A percentile compares a stretch with the other conserved stretches of the same genome.
phyloP scores from a whole-genome alignment of 1,284 basidiomycete species.

The Anthracocystis panici-leucophaei region DNA sequence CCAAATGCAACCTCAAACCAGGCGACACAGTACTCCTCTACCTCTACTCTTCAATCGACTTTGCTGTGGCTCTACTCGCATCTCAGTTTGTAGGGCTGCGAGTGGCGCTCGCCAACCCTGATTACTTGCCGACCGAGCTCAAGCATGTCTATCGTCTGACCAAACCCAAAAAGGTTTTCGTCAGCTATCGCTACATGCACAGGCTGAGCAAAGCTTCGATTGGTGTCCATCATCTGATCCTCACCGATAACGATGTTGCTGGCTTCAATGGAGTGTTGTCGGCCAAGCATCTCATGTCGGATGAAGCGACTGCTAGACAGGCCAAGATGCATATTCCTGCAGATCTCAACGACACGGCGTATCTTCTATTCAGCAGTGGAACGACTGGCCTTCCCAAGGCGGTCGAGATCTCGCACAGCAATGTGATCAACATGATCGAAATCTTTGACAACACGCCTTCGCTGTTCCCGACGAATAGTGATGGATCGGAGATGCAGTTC shows the following conservation, averaged over 20 bases:
- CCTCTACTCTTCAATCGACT: conserved; percentile 44
- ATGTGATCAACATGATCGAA: conserved; percentile 48
- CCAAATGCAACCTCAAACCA: conserved; percentile 34
- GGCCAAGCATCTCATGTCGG: conserved; percentile 14
- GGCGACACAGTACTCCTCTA: conserved; percentile 41
- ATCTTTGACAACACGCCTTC: conserved; percentile 22
- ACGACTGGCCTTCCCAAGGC: conserved; percentile 53
- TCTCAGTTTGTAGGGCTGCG: conserved; percentile 42
- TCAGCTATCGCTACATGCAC: conserved; percentile 10
- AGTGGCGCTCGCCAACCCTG: conserved; percentile 35
- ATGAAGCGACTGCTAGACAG: conserved; percentile 12
- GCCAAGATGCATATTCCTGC: conserved; percentile 18
- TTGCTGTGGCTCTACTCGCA: conserved; percentile 30
- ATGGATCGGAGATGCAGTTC: conserved; percentile 9
- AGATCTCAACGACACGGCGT: conserved; percentile 25
- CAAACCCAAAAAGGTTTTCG: conserved; percentile 44
- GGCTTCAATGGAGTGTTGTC: conserved; percentile 26
- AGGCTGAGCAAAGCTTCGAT: conserved; percentile 26
- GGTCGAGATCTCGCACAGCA: conserved; percentile 46
- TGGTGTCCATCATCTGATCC: conserved; percentile 9
- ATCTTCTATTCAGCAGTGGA: conserved; percentile 45
- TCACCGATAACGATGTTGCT: conserved; percentile 13
- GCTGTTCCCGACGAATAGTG: conserved; percentile 11
- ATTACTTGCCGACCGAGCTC: conserved; percentile 36
- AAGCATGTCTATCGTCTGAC: conserved; percentile 33